These are phyloP conservation scores for Lumnitzera racemosa DNA, from an alignment of 345 rosid species.

Conservation along the genomic window DNA sequence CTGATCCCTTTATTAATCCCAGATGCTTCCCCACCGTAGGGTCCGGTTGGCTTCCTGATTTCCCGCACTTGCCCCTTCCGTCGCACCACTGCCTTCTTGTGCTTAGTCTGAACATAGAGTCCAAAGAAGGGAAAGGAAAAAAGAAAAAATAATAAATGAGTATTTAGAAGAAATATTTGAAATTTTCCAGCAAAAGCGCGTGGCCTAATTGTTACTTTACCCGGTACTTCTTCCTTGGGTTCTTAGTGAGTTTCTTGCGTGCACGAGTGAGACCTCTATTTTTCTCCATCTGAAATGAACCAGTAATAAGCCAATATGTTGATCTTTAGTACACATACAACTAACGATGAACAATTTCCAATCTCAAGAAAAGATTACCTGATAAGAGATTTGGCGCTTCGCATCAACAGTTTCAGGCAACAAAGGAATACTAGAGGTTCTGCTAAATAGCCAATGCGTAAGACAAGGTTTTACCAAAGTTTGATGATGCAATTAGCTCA, in stretches of 20 bases:
- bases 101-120: constrained; percentile 34
- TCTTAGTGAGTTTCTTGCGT: constrained; percentile 53
- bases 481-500: neutral
- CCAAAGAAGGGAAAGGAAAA: neutral
- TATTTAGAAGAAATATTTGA: constrained; percentile 1
- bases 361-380: constrained; percentile 30
- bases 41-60: constrained; percentile 38
- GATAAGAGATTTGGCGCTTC: constrained; percentile 43
- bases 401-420: constrained; percentile 61
- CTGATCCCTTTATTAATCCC: constrained; percentile 68
- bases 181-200: neutral
- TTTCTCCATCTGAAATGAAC: constrained; percentile 38
- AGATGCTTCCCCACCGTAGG: constrained; percentile 59
- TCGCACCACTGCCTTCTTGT: constrained; percentile 26
- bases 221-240: constrained; percentile 85
- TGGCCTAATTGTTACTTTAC: constrained; percentile 18
- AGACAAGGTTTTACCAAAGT: neutral
- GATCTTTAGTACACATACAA: neutral
- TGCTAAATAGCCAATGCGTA: constrained; percentile 12
- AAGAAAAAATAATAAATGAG: neutral
- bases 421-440: constrained; percentile 25
- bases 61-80: constrained; percentile 58
- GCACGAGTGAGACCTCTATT: constrained; percentile 69
- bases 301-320: neutral
- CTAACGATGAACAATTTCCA: neutral